Base-by-base conservation (phyloP, 2,329 filamentous ascomycete species). In the Curvularia sp. region DNA sequence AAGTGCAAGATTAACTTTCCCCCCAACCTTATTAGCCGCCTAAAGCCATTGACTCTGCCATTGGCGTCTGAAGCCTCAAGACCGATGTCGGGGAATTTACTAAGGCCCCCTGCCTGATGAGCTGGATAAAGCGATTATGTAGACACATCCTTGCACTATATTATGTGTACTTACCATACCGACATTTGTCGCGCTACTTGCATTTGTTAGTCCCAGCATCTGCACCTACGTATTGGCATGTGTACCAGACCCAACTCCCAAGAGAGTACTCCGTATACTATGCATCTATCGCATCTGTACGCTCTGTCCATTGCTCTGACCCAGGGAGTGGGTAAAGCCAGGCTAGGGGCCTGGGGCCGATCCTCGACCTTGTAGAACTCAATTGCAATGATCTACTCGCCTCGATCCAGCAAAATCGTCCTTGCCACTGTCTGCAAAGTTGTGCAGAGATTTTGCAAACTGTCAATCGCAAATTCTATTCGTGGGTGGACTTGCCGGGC, bases 341-440 rank as follows among this genome's bases (percentile, higher is more conserved):
- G 41, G 5, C 22, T 20, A 6, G 22, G 20, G 42, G 15, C 10
- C 9, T 28, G 42, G 49, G n/a, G 18, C 39, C 26, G 38, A 24
- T 38, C 38, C 18, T 56, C 10, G 41, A 26, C 22, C 38, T n/a
- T 20, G 22, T 28, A 20, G 35, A 41, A 51, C 3, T 30, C 18
- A 52, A n/a, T 43, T 22, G 24, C 41, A 33, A 22, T 18, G 31
- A 54, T 44, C 49, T 33, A 15, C 35, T 20, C 43, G 30, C n/a
- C 38, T 38, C 51, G 15, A 42, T 44, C 43, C 15, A 8, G 24
- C 50, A 39, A 49, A 24, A 44, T 51, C 42, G 31, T 15, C 30
- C 26, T n/a, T 49, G 22, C 31, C 33, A 20, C 31, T 26, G 10
- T 41, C 24, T 39, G 57, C 30, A 22, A 18, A 31, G 47, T 31